Percentiles rank a stretch among this genome's conserved stretches.
phyloP scores from a whole-genome alignment of 306 rosid species.

The Trifolium repens region DNA sequence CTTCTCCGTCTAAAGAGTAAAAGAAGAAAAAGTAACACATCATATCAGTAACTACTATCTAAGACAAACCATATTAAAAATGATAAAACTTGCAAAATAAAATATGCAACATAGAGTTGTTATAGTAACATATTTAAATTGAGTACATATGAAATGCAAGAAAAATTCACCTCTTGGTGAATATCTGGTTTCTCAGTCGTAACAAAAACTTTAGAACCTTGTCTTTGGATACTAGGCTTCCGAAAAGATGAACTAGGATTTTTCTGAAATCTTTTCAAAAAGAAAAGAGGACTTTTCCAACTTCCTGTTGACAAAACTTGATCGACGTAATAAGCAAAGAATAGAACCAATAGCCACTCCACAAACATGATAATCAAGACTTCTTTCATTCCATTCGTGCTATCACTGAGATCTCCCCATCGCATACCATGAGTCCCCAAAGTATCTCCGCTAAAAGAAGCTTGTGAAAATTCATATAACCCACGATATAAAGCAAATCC shows the following conservation, averaged over 20 bases:
- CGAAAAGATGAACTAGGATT: conserved; percentile 52
- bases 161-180: conserved; percentile 71
- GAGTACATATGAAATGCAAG: conserved; percentile 9
- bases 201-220: conserved; percentile 70
- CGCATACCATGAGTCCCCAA: conserved; percentile 76
- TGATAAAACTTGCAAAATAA: no score
- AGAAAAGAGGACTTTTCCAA: conserved; percentile 62
- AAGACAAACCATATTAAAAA: no score
- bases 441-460: conserved; percentile 53
- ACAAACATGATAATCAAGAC: conserved; percentile 64
- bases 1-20: conserved; percentile 68
- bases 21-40: conserved; percentile 2
- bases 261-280: conserved; percentile 63
- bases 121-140: no score
- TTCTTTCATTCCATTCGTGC: conserved; percentile 71
- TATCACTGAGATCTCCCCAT: conserved; percentile 70
- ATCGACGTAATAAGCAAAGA: conserved; percentile 70
- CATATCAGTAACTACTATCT: conserved; percentile 1
- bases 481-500: conserved; percentile 86
- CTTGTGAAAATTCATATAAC: conserved; percentile 69
- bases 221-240: conserved; percentile 60
- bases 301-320: conserved; percentile 67
- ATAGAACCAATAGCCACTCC: conserved; percentile 72
- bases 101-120: no score
- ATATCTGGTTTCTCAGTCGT: conserved; percentile 83